phyloP scores from a whole-genome alignment of 2,329 filamentous ascomycete genomes.

The Hypoxylon sp. region DNA sequence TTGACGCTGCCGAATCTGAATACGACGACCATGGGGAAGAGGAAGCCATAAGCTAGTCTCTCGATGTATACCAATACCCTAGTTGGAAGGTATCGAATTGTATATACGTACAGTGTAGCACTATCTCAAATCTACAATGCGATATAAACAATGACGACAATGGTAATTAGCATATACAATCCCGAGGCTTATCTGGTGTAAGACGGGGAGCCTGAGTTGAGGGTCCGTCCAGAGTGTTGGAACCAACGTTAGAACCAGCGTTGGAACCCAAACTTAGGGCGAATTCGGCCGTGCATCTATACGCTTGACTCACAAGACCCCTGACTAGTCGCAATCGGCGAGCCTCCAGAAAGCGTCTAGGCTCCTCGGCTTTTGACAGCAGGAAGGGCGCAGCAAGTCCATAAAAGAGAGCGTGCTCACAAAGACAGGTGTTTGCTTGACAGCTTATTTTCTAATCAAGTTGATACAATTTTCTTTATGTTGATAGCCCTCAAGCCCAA shows the following conservation, averaged over 20 bases:
- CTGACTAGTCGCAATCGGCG: background rate
- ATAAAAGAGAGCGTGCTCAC: background rate
- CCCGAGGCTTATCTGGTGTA: background rate
- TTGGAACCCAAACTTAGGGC: background rate
- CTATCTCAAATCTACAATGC: constrained; percentile 26
- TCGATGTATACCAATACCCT: background rate
- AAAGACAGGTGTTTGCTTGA: background rate
- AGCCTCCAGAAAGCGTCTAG: background rate
- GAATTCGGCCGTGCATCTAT: constrained; percentile 6
- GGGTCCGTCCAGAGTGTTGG: background rate
- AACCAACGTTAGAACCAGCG: background rate
- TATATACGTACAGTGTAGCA: constrained; percentile 29
- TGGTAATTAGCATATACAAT: background rate
- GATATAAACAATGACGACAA: constrained; percentile 1
- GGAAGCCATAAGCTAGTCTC: constrained; percentile 11
- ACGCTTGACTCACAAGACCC: constrained; percentile 5
- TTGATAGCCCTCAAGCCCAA: background rate
- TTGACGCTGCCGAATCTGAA: constrained; percentile 25
- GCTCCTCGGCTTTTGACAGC: background rate
- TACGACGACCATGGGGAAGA: constrained; percentile 6
- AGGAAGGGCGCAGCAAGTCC: background rate
- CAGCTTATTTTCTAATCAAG: background rate
- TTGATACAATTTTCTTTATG: background rate
- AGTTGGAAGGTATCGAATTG: constrained; percentile 9
- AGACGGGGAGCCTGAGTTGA: background rate